These are phyloP conservation scores for Tulasnella sp. DNA, from an alignment of 768 basidiomycete species.

Conservation along the genomic window DNA sequence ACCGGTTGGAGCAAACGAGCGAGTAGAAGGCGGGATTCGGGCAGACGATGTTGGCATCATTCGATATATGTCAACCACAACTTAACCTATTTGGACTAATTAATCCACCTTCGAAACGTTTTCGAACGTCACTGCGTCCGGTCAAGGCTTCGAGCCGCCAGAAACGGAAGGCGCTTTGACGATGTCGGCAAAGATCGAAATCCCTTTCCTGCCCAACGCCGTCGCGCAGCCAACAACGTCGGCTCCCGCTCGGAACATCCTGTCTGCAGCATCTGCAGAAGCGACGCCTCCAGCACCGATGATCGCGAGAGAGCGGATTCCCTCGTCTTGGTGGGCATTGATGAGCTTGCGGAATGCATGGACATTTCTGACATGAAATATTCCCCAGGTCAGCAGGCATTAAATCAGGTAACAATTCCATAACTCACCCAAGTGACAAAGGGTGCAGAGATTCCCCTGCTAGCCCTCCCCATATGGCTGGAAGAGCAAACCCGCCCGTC, in stretches of 20 bases:
- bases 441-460: slow-evolving; percentile 71
- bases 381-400: neutral
- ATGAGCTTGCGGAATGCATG: slow-evolving; percentile 49
- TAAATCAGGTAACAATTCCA: slow-evolving; percentile 14
- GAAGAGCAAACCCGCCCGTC: slow-evolving; percentile 46
- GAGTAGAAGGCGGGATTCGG: neutral
- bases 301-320: slow-evolving; percentile 46
- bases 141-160: neutral
- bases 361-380: slow-evolving; percentile 27
- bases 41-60: neutral
- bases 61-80: neutral
- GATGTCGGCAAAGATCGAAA: slow-evolving; percentile 33
- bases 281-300: slow-evolving; percentile 82
- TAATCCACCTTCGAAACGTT: neutral
- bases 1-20: neutral
- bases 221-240: slow-evolving; percentile 59
- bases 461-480: slow-evolving; percentile 59
- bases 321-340: slow-evolving; percentile 34
- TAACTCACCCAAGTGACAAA: slow-evolving; percentile 70
- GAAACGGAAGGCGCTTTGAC: neutral
- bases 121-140: neutral
- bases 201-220: slow-evolving; percentile 38
- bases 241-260: slow-evolving; percentile 74
- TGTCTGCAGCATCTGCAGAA: slow-evolving; percentile 45
- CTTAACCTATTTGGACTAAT: neutral